Evolutionary conservation across 2,329 filamentous ascomycete species (phyloP).

Genomic region (Saccharata proteae): DNA sequence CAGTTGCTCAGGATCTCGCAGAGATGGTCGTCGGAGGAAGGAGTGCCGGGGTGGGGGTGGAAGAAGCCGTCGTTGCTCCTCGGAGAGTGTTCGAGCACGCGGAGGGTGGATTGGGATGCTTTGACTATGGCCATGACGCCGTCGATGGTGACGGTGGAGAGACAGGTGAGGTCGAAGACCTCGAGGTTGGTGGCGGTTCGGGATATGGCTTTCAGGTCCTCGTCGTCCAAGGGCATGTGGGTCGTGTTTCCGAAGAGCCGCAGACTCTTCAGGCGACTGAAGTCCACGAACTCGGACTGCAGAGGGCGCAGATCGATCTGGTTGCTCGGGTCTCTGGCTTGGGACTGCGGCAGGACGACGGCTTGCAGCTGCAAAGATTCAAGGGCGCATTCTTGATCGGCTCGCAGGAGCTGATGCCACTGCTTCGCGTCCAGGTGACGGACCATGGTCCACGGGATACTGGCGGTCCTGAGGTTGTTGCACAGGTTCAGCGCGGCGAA

Average conservation of each 20-base stretch:
- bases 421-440: conserved; percentile 35
- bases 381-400: conserved; percentile 29
- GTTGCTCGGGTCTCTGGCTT: conserved; percentile 28
- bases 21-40: conserved; percentile 33
- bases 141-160: conserved; percentile 40
- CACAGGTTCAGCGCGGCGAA: conserved; percentile 37
- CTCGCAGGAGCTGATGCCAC: conserved; percentile 37
- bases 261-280: conserved; percentile 36
- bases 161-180: conserved; percentile 42
- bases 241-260: conserved; percentile 44
- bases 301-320: conserved; percentile 33
- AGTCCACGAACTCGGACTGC: conserved; percentile 32
- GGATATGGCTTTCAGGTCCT: conserved; percentile 38
- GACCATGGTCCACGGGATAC: conserved; percentile 41
- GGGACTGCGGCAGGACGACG: conserved; percentile 35
- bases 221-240: conserved; percentile 39
- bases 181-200: conserved; percentile 39
- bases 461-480: conserved; percentile 34
- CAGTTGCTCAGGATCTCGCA: conserved; percentile 35
- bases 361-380: conserved; percentile 40
- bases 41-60: conserved; percentile 36
- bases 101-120: conserved; percentile 35
- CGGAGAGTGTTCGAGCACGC: conserved; percentile 42
- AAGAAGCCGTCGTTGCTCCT: conserved; percentile 40
- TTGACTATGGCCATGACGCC: conserved; percentile 41